phyloP scores from a whole-genome alignment of 1,139 yeast genomes.

The Pichia sp. region DNA sequence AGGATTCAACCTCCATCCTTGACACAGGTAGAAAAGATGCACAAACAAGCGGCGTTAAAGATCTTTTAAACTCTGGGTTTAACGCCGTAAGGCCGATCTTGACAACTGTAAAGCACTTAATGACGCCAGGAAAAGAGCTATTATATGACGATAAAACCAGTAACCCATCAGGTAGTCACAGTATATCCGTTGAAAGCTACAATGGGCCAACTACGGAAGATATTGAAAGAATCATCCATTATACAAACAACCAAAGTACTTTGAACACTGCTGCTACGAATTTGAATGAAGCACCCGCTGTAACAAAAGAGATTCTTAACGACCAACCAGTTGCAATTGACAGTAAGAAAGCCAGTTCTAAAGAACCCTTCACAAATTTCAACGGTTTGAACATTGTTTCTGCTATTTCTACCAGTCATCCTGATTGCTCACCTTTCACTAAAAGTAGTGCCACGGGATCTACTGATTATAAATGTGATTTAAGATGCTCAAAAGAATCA shows the following conservation, averaged over 20 bases:
- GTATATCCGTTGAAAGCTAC: neutral
- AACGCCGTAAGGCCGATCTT: neutral
- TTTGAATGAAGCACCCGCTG: neutral
- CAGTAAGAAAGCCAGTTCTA: neutral
- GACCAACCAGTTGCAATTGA: neutral
- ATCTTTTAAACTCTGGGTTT: neutral
- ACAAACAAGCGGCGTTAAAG: neutral
- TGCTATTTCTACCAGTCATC: constrained; percentile 5
- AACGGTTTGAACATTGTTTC: constrained; percentile 9
- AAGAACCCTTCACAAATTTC: neutral
- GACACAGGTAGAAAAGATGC: neutral
- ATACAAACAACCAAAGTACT: constrained; percentile 1
- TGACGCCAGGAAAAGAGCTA: constrained; percentile 3
- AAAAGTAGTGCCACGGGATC: neutral
- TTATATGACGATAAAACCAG: neutral
- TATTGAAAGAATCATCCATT: constrained; percentile 2
- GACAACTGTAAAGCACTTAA: neutral
- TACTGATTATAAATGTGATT: neutral
- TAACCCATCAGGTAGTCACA: neutral
- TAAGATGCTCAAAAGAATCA: neutral
- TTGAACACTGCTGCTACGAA: neutral
- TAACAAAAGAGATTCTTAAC: neutral
- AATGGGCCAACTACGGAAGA: constrained; percentile 3
- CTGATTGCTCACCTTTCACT: constrained; percentile 1
- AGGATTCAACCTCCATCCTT: neutral